A percentile compares a stretch with the other conserved stretches of the same genome.
Conservation (phyloP, 2,329 filamentous ascomycete species). For the Pseudophaeomoniella oleicola region DNA sequence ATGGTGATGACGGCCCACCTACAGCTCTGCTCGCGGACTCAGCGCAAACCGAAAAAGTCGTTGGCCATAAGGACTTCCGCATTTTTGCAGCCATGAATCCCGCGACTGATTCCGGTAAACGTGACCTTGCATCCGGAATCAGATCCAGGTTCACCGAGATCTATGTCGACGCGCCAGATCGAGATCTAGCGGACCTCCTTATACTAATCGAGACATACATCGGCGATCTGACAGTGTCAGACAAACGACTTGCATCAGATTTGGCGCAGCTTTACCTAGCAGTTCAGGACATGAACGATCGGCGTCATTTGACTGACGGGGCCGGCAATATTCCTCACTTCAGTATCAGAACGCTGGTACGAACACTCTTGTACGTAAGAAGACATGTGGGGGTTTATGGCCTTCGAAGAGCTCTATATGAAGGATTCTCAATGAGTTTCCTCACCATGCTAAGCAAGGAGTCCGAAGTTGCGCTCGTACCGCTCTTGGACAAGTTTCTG, state of each 20-base stretch:
- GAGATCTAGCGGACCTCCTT: constrained; percentile 70
- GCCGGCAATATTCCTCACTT: constrained; percentile 95
- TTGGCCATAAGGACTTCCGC: constrained; percentile 81
- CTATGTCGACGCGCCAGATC: constrained; percentile 83
- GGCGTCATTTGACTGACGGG: constrained; percentile 81
- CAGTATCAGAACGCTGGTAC: constrained; percentile 83
- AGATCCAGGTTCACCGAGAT: constrained; percentile 90
- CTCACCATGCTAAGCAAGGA: constrained; percentile 71
- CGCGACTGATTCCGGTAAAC: constrained; percentile 91
- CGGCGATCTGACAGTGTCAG: constrained; percentile 53
- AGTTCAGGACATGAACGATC: constrained; percentile 65
- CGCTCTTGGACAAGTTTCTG: constrained; percentile 67
- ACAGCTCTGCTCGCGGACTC: constrained; percentile 86
- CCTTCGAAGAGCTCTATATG: constrained; percentile 70
- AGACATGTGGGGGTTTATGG: constrained; percentile 76
- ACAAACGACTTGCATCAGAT: constrained; percentile 61
- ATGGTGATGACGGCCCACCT: constrained; percentile 55
- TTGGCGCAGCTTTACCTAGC: constrained; percentile 79
- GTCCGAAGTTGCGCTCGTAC: constrained; percentile 65
- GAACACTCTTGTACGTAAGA: constrained; percentile 75
- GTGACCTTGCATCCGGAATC: constrained; percentile 77
- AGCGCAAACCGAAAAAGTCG: constrained; percentile 78
- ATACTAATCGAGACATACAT: constrained; percentile 83
- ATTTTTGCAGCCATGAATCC: constrained; percentile 99
- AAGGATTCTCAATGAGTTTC: constrained; percentile 98